These are phyloP conservation scores for Petunia axillaris DNA, from an alignment of 257 asterid species.

Conservation along the genomic window DNA sequence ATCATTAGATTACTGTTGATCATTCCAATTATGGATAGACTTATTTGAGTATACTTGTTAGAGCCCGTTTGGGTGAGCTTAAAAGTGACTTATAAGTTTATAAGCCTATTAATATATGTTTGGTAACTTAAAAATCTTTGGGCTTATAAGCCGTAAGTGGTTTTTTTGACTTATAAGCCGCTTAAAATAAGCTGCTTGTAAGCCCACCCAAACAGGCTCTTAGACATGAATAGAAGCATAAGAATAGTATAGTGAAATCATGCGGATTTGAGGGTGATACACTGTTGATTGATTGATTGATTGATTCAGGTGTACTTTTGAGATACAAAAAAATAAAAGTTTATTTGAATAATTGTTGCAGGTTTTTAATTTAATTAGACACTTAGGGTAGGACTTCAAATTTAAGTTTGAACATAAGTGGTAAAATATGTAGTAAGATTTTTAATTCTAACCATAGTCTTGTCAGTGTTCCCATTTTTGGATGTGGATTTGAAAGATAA, in stretches of 20 bases:
- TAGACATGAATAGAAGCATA: not conserved
- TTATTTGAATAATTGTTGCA: too few relatives aligned
- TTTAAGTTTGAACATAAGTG: not conserved
- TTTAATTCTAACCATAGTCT: not conserved
- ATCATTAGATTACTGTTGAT: not conserved
- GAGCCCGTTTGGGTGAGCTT: too few relatives aligned
- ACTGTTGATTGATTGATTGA: not conserved
- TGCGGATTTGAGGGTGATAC: not conserved
- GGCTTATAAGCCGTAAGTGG: too few relatives aligned
- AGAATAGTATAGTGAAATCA: not conserved
- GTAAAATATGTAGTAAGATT: not conserved
- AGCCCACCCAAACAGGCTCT: too few relatives aligned
- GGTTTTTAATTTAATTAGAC: not conserved
- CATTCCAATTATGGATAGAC: not conserved
- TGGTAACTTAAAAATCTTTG: too few relatives aligned
- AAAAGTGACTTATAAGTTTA: too few relatives aligned
- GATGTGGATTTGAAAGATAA: not conserved
- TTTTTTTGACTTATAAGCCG: too few relatives aligned
- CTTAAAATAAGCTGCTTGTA: too few relatives aligned
- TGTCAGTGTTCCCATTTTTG: constrained; percentile 16
- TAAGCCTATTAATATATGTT: too few relatives aligned
- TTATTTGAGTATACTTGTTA: not conserved
- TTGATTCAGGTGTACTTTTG: not conserved
- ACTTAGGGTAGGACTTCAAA: not conserved
- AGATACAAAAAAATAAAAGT: too few relatives aligned